Evolutionary conservation across 805 yeast genomes (phyloP).

Genomic region (Pichia insulana): DNA sequence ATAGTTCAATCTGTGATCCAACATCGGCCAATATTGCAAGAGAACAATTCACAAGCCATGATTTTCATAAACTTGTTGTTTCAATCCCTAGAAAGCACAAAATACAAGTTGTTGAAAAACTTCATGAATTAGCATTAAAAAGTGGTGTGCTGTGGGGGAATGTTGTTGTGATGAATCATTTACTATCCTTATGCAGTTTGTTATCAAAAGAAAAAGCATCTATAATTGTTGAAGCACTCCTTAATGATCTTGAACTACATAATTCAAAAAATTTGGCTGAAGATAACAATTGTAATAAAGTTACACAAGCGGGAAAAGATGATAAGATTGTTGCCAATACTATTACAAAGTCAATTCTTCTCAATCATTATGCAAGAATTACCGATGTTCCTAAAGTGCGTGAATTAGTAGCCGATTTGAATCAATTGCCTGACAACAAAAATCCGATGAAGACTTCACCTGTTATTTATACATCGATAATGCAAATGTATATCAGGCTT

Average conservation of each 20-base stretch:
- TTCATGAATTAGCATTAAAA: conserved; percentile 29
- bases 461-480: conserved; percentile 43
- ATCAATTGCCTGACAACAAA: conserved; percentile 6
- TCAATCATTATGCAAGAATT: conserved; percentile 36
- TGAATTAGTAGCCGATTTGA: conserved; percentile 28
- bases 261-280: neutral
- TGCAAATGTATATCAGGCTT: conserved; percentile 51
- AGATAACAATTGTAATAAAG: neutral
- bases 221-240: conserved; percentile 28
- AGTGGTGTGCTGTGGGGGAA: conserved; percentile 18
- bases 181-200: conserved; percentile 27
- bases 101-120: conserved; percentile 25
- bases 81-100: conserved; percentile 35
- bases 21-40: conserved; percentile 11
- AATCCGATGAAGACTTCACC: conserved; percentile 16
- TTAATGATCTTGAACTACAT: conserved; percentile 18
- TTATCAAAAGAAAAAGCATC: conserved; percentile 15
- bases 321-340: conserved; percentile 26
- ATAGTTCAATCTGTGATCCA: conserved; percentile 12
- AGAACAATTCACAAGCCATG: conserved; percentile 29
- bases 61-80: conserved; percentile 30
- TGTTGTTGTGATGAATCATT: conserved; percentile 28
- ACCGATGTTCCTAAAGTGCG: conserved; percentile 33
- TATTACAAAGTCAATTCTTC: conserved; percentile 35
- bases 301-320: neutral